Percentiles rank a stretch among this genome's conserved stretches.
These are phyloP conservation scores for Tothia fuscella DNA, from an alignment of 2,329 filamentous ascomycete genomes.

Conservation along the genomic window DNA sequence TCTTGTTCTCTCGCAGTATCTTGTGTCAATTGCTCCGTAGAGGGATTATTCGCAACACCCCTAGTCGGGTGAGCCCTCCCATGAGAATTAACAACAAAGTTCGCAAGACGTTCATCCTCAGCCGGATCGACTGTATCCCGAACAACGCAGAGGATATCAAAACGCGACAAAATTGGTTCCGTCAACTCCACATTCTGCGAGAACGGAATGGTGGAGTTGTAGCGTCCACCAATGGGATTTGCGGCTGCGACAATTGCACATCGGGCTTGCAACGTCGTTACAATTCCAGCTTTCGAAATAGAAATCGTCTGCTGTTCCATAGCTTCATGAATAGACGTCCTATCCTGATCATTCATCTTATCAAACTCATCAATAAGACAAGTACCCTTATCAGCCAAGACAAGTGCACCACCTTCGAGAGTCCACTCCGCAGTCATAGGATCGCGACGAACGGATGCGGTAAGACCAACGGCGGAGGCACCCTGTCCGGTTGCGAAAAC, in stretches of 20 bases:
- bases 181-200: conserved; percentile 94
- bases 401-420: conserved; percentile 85
- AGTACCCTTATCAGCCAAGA: conserved; percentile 86
- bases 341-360: conserved; percentile 99
- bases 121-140: conserved; percentile 85
- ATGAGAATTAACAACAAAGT: conserved; percentile 91
- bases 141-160: conserved; percentile 93
- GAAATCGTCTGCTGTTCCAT: conserved; percentile 99
- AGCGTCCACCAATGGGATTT: conserved; percentile 90
- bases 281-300: conserved; percentile 96
- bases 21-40: neutral
- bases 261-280: conserved; percentile 89
- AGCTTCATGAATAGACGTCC: conserved; percentile 96
- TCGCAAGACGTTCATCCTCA: conserved; percentile 86
- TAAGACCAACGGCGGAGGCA: conserved; percentile 93
- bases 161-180: conserved; percentile 93
- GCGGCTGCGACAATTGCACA: conserved; percentile 95
- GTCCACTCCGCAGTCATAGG: conserved; percentile 96
- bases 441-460: conserved; percentile 88
- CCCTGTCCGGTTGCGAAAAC: conserved; percentile 97
- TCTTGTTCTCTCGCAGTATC: conserved; percentile 1
- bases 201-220: conserved; percentile 93
- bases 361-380: conserved; percentile 98
- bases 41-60: no score
- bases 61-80: conserved; percentile 80